Evolutionary conservation across 1,139 yeast species (phyloP), one percentile per base, ranked within the genome.

Genomic region (Protomyces lactucae-debilis): DNA sequence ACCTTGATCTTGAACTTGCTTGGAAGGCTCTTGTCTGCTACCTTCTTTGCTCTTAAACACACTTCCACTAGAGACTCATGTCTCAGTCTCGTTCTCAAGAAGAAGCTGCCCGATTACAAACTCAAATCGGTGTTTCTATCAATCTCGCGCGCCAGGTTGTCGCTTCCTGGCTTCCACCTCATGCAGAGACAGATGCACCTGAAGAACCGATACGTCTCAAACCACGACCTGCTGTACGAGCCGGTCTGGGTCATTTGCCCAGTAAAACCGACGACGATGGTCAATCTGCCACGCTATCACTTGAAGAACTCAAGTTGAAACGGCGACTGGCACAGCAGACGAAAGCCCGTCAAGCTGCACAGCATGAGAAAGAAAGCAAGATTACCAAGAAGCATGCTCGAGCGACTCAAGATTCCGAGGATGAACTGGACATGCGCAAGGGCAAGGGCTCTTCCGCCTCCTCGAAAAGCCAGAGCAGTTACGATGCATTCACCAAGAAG

Each of bases 41-140:
- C 32, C 32, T 28, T 28, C 5, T 5, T 3, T 28, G 32, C 32
- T 28, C 5, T 6, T 28, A 6, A 9, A 12, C 3, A 39, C 16
- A 14, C 18, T 10, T 0, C 3, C 14, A 14, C 16, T 16, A 18
- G 25, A 43, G 25, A 43, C 25, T 18, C 12, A 43, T 4, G 32
- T 28, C 32, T 4, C 32, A 28, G 25, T 18, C 48, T 43, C 23
- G 18, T 5, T 18, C 23, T 6, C 16, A n/a, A 43, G 48, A 43
- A 18, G 48, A 18, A 5, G 18, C 48, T 1, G 48, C 48, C 10
- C 48, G 48, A 23, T 28, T 59, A 9, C 57, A 52, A 14, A 21
- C 63, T 36, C 63, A 59, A 46, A 59, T 59, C 32, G 63, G 63
- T 1, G 63, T 59, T 45, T 52, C 57, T 35, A 59, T 59, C 56